A percentile compares a stretch with the other conserved stretches of the same genome.
Evolutionary conservation across 169 alveolate species (phyloP).

Genomic region (Plasmodium cynomolgi): DNA sequence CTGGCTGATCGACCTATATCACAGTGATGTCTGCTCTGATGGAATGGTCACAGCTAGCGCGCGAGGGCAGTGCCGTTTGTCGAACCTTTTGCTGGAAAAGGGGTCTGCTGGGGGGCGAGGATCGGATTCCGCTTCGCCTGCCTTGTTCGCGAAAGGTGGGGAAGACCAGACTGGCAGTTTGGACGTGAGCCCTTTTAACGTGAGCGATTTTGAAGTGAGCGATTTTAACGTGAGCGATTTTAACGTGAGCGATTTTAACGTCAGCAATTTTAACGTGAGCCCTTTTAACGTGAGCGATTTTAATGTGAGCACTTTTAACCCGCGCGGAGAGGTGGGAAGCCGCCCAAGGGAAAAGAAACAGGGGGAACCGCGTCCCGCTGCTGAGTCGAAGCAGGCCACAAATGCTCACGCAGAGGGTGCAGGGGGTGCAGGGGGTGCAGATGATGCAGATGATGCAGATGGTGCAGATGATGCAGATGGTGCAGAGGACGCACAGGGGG

Average conservation of each 20-base stretch:
- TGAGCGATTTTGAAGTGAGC: neutral
- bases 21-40: neutral
- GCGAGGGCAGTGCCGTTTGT: neutral
- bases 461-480: no score
- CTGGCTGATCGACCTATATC: neutral
- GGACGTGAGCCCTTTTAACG: neutral
- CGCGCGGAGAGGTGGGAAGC: neutral
- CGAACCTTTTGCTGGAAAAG: neutral
- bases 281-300: neutral
- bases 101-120: neutral
- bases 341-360: neutral
- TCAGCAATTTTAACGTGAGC: neutral
- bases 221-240: no score
- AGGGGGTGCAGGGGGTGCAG: no score
- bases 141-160: neutral
- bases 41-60: neutral
- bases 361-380: neutral
- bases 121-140: neutral
- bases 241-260: neutral
- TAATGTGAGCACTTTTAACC: no score
- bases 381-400: neutral
- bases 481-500: neutral
- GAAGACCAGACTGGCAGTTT: neutral
- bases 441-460: no score
- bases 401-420: neutral